Base-by-base conservation (phyloP, 2,329 filamentous ascomycete species). In the Graphilbum fragrans region DNA sequence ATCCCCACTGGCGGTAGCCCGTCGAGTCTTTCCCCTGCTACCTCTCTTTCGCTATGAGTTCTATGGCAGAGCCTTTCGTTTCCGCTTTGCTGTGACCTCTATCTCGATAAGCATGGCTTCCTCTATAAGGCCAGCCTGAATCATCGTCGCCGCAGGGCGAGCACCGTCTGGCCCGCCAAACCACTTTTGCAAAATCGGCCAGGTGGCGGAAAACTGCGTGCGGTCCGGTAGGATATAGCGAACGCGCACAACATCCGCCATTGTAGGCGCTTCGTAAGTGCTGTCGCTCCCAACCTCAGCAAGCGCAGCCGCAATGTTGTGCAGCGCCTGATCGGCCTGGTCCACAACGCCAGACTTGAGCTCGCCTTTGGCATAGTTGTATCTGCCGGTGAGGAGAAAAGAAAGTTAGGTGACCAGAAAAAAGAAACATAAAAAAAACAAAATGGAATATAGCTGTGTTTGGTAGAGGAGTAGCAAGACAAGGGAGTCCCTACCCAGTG, bases 101-200 rank as follows among this genome's bases (percentile, higher is more conserved):
- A 60, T 42, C 50, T 61, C 58, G 34, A 61, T 57, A 54, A 56
- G 60, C 62, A 67, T 66, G 17, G 38, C 57, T 29, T 70, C 68
- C 50, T 70, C 65, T 65, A 73, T 66, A 43, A 74, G 48, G 10
- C 55, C 62, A 0, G 66, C 62, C 52, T 71, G 63, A 1, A 72
- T 52, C 70, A 74, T 74, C 1, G 67, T 74, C 18, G 70, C 70
- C 20, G 70, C 69, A 1, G 70, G 70, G 25, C 63, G 55, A n/a
- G 68, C 63, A 3, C 62, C 53, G 3, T 63, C 63, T 35, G 67
- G 60, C 3, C 62, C 52, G 7, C 66, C 67, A 38, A 74, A 58
- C 63, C 66, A 73, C 48, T 60, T 64, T 46, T 59, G 58, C 48
- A 74, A 51, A 3, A 72, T 64, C 2, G 65, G 62, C 69, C 69